Evolutionary conservation across 169 alveolate species (phyloP).

Genomic region (Pseudocohnilembus persalinus): DNA sequence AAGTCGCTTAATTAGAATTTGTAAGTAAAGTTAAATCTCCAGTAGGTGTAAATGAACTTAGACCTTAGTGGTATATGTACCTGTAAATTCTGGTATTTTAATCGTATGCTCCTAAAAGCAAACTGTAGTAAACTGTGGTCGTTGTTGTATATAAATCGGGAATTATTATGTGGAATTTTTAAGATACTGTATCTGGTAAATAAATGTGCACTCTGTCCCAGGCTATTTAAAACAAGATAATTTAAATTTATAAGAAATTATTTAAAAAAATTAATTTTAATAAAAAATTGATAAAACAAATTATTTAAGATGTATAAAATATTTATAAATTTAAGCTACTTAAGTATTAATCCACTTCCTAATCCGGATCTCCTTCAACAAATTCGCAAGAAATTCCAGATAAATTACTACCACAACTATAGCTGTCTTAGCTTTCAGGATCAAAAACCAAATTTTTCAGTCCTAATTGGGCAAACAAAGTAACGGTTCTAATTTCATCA

Average conservation of each 20-base stretch:
- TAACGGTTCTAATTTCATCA: background rate
- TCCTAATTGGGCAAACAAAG: background rate
- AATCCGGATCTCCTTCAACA: background rate
- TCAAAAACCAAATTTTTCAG: too few relatives aligned
- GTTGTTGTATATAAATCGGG: background rate
- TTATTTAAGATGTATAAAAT: too few relatives aligned
- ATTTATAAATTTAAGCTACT: background rate
- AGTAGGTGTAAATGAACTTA: background rate
- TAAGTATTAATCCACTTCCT: background rate
- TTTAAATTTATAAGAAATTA: too few relatives aligned
- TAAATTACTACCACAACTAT: background rate
- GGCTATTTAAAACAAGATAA: background rate
- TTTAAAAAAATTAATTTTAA: too few relatives aligned
- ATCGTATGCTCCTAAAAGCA: background rate
- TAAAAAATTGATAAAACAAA: background rate
- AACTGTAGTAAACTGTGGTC: background rate
- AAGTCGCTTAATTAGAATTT: too few relatives aligned
- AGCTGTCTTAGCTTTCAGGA: background rate
- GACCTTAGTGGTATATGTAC: background rate
- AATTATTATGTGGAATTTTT: background rate
- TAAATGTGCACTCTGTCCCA: background rate
- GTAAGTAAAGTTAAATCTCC: background rate
- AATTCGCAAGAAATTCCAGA: background rate
- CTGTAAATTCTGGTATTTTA: background rate
- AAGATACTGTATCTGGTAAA: background rate